Evolutionary conservation across 257 asterid genomes (phyloP).

Genomic region (Nicotiana tomentosiformis): DNA sequence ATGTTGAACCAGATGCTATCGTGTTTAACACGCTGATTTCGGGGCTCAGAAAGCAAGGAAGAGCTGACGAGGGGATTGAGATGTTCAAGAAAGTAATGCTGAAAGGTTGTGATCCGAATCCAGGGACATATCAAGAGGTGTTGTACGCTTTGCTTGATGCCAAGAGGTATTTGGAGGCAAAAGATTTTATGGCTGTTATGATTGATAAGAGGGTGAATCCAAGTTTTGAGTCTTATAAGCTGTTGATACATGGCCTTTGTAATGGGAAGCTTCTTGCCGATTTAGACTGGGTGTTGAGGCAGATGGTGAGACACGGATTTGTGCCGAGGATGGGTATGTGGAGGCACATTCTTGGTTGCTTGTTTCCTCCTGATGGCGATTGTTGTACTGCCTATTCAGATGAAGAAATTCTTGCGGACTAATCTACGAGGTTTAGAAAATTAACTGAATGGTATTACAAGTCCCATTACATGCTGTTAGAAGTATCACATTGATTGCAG

Average conservation of each 20-base stretch:
- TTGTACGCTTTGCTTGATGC: slow-evolving; percentile 59
- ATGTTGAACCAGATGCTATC: slow-evolving; percentile 58
- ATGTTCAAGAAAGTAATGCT: slow-evolving; percentile 46
- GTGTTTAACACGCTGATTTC: slow-evolving; percentile 60
- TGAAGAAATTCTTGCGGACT: slow-evolving; percentile 19
- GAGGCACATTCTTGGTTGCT: slow-evolving; percentile 44
- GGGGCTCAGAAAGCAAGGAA: slow-evolving; percentile 63
- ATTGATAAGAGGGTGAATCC: slow-evolving; percentile 44
- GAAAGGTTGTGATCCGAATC: slow-evolving; percentile 73
- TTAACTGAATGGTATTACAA: not conserved
- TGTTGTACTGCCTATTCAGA: not conserved
- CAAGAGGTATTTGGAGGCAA: slow-evolving; percentile 54
- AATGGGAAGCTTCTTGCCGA: slow-evolving; percentile 36
- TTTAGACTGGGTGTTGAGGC: slow-evolving; percentile 64
- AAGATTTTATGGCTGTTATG: slow-evolving; percentile 49
- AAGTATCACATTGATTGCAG: too few relatives aligned
- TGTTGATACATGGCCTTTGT: slow-evolving; percentile 55
- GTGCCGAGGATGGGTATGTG: slow-evolving; percentile 88
- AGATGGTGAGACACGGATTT: slow-evolving; percentile 62
- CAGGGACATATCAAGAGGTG: slow-evolving; percentile 79
- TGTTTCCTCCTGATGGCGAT: slow-evolving; percentile 19
- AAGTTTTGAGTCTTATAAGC: slow-evolving; percentile 69
- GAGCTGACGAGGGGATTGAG: slow-evolving; percentile 46
- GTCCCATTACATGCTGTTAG: too few relatives aligned
- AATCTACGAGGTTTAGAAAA: not conserved